A percentile compares a stretch with the other conserved stretches of the same genome.
These are phyloP conservation scores for Colletotrichum chrysophilum DNA, from an alignment of 2,329 filamentous ascomycete genomes.

Conservation along the genomic window DNA sequence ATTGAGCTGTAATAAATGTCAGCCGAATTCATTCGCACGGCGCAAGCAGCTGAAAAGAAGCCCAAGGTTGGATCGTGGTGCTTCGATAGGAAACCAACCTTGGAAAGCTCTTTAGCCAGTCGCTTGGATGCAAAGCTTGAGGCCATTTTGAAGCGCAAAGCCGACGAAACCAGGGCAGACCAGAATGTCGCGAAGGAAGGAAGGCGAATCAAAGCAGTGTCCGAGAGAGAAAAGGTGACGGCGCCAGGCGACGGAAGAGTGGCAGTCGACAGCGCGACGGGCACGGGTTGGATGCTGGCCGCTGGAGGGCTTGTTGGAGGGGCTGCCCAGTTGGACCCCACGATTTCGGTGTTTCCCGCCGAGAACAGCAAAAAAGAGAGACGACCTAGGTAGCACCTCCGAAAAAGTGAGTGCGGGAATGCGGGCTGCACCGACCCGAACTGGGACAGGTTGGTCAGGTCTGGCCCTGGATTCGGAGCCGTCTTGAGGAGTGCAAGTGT, in stretches of 20 bases:
- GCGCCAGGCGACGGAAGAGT: background rate
- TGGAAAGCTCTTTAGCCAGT: conserved; percentile 63
- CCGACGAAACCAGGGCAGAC: background rate
- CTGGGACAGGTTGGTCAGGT: background rate
- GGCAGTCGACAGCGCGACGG: background rate
- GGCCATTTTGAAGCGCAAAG: conserved; percentile 33
- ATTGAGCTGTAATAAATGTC: conserved; percentile 30
- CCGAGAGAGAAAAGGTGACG: background rate
- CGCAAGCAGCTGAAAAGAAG: background rate
- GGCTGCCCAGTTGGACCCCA: conserved; percentile 16
- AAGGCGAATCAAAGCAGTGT: background rate
- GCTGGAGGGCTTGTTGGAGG: conserved; percentile 18
- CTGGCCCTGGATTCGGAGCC: background rate
- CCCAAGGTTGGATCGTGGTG: background rate
- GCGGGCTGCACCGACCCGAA: background rate
- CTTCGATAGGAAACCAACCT: conserved; percentile 43
- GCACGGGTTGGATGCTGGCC: background rate
- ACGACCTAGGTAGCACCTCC: background rate
- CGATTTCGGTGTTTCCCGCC: conserved; percentile 18
- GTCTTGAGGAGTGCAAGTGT: background rate
- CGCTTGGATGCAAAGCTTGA: conserved; percentile 60
- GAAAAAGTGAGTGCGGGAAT: background rate
- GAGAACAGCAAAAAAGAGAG: conserved; percentile 6
- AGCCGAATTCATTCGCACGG: background rate
- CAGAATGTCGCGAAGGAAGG: background rate